A percentile compares a stretch with the other conserved stretches of the same genome.
Conservation (phyloP, 2,329 filamentous ascomycete genomes). For the Metarhizium sp. region DNA sequence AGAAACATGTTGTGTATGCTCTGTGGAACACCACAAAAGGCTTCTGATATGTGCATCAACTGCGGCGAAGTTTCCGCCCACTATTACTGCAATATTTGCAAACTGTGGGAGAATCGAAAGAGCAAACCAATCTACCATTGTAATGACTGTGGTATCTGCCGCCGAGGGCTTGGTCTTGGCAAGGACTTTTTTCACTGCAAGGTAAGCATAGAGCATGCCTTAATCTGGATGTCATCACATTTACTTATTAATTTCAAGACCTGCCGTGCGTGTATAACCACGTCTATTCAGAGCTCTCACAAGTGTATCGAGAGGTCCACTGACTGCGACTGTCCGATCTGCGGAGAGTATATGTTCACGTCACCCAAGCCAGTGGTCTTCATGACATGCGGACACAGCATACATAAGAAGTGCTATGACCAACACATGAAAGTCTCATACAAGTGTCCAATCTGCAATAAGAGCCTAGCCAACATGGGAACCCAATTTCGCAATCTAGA, state of each 20-base stretch:
- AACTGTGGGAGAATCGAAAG: constrained; percentile 91
- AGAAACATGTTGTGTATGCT: constrained; percentile 97
- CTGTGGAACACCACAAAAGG: constrained; percentile 76
- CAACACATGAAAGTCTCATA: constrained; percentile 85
- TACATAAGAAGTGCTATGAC: constrained; percentile 83
- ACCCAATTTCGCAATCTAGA: constrained; percentile 87
- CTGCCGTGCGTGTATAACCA: constrained; percentile 90
- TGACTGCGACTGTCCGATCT: constrained; percentile 94
- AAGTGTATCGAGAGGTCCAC: constrained; percentile 91
- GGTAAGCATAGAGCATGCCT: constrained; percentile 37
- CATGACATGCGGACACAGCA: constrained; percentile 92
- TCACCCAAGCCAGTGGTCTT: constrained; percentile 83
- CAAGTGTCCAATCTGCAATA: constrained; percentile 93
- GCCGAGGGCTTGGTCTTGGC: constrained; percentile 79
- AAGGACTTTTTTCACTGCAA: constrained; percentile 99
- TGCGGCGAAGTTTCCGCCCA: constrained; percentile 73
- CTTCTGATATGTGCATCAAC: constrained; percentile 64
- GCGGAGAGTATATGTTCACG: constrained; percentile 92
- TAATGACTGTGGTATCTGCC: constrained; percentile 89
- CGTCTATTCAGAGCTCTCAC: constrained; percentile 74
- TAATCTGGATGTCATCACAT: not conserved
- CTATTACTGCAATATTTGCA: constrained; percentile 92
- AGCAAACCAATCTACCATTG: constrained; percentile 94
- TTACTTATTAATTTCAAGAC: constrained; percentile 38
- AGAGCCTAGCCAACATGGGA: constrained; percentile 96